Evolutionary conservation across 1,284 basidiomycete genomes (phyloP).

Genomic region (Vanrija pseudolonga): DNA sequence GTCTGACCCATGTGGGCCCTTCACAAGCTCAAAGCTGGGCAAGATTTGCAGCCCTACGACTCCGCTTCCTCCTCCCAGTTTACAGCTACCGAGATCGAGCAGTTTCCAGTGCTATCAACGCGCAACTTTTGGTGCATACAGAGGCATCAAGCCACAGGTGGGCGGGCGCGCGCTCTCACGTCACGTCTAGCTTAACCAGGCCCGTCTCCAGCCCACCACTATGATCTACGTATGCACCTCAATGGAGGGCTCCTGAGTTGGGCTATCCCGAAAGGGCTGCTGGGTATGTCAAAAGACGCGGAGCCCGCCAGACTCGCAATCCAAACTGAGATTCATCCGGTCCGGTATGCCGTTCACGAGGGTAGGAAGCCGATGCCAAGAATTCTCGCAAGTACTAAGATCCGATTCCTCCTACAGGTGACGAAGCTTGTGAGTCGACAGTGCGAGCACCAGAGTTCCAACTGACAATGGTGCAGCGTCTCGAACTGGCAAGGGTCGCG

Average conservation of each 20-base stretch:
- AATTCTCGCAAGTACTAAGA: neutral
- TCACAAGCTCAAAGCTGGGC: no score
- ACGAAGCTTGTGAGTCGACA: neutral
- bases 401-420: neutral
- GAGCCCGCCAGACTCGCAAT: conserved; percentile 25
- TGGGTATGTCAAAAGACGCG: neutral
- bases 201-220: conserved; percentile 8
- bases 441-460: neutral
- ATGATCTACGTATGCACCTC: conserved; percentile 39
- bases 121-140: conserved; percentile 42
- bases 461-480: no score
- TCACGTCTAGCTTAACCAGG: conserved; percentile 11
- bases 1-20: no score
- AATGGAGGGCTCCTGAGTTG: conserved; percentile 32
- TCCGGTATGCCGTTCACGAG: conserved; percentile 18
- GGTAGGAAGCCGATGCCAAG: neutral
- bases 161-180: conserved; percentile 29
- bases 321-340: conserved; percentile 33
- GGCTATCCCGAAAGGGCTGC: conserved; percentile 28
- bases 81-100: conserved; percentile 17
- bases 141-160: conserved; percentile 35
- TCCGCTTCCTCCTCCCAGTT: neutral
- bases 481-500: no score
- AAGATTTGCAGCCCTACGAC: no score
- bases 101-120: conserved; percentile 27